Base-by-base conservation (phyloP, 1,284 basidiomycete species). In the Cutaneotrichosporon mucoides region DNA sequence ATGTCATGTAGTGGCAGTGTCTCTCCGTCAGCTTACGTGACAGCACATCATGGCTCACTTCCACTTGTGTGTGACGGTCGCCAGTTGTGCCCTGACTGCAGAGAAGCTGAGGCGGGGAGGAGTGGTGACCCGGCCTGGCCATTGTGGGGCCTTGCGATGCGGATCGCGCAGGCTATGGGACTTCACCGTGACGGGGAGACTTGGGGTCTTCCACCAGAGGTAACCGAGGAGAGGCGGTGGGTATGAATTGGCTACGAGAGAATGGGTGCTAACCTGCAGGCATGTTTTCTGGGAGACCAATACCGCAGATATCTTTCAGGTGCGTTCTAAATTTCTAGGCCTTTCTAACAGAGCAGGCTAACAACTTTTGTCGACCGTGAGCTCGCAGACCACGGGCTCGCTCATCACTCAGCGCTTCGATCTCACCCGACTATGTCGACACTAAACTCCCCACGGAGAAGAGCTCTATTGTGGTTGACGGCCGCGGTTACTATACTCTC, bases 31-130 rank as follows among this genome's bases (percentile, higher is more conserved):
- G 38, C 38, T 40, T 40, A 40, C 38, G 6, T 12, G 6, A 66
- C 5, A 52, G 64, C 55, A 64, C 13, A 59, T 68, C 33, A 66
- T 69, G 66, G 67, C 61, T 0, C 64, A 70, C 54, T 64, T 57
- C 36, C 53, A 52, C n/a, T 47, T 67, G 58, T 49, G n/a, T n/a
- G 24, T 24, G 24, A 24, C 24, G 48, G 6, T 38, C 9, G 7
- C 5, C 12, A 5, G n/a, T 38, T 49, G 13, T 13, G 34, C n/a
- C 9, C 48, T 49, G 35, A 49, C n/a, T 24, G 15, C 48, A 67
- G 63, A 6, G 46, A 57, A 41, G 57, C 52, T 1, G 76, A 80
- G 56, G 36, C 36, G 34, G 60, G 60, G 5, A 35, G 47, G n/a
- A 58, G 50, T 37, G 66, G 56, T 13, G 56, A 57, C 48, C 33